Base-by-base conservation (phyloP, 768 basidiomycete species). In the Panaeolus papilionaceus region DNA sequence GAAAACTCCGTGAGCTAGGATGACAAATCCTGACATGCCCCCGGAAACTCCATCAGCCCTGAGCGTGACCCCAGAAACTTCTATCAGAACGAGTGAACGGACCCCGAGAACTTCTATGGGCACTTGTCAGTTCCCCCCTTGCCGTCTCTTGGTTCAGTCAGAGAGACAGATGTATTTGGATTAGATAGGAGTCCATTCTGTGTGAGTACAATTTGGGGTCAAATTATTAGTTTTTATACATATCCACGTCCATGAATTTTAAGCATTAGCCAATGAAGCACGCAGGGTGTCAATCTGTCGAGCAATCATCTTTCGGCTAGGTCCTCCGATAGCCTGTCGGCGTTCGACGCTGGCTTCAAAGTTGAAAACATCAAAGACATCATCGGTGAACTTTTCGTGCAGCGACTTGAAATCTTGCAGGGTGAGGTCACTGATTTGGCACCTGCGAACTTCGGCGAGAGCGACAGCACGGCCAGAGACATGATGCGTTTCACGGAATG, bases 401-500 rank as follows among this genome's bases (percentile, higher is more conserved):
- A 99, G 82, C 40, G 78, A 77, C 76, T 92, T 88, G 82, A 88
- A 96, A 78, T 99, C 95, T 40, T 88, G 80, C 62, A 96, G 82
- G 1, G 89, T 84, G 68, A 99, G 85, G 63, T 93, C 89, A 69
- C 94, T 90, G 47, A 99, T 84, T 73, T 94, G 92, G 72, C 92
- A 91, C 68, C 86, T 85, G 39, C 89, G 87, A 49, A 90, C 82
- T 78, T 99, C 98, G 0, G 97, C 97, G 44, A 98, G 84, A 1
- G 97, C 96, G 58, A 99, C 97, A 20, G 97, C 96, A 14, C 95
- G 91, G 4, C 98, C 98, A 4, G 98, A 98, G 71, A 99, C 89
- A 77, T 99, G 98, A 76, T 99, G 98, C 0, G 98, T 99, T 79
- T 98, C 95, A 51, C 98, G 91, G 89, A 99, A 99, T 8, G 98